Conservation (phyloP, 2,329 filamentous ascomycete species). For the Rugonectria rugulosa region DNA sequence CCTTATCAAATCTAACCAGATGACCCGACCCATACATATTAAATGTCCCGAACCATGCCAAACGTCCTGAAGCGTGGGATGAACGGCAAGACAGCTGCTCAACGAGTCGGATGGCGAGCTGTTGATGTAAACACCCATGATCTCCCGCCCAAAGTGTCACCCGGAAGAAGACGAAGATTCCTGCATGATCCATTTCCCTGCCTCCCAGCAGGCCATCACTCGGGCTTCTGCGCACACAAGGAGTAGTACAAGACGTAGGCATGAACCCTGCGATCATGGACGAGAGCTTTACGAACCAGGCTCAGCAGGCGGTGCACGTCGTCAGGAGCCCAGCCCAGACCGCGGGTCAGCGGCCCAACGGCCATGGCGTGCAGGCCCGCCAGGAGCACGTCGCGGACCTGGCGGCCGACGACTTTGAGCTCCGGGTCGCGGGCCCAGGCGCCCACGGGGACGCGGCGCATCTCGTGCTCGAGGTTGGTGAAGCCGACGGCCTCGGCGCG, state of each 20-base stretch:
- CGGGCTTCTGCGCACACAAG: slow-evolving; percentile 8
- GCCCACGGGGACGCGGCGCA: neutral
- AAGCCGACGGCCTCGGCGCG: neutral
- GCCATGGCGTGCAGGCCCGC: slow-evolving; percentile 40
- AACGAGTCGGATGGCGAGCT: too few relatives aligned
- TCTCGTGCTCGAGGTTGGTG: neutral
- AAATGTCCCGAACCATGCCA: too few relatives aligned
- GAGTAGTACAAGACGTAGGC: slow-evolving; percentile 7
- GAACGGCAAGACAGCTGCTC: too few relatives aligned
- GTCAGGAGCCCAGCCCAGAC: slow-evolving; percentile 39
- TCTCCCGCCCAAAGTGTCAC: too few relatives aligned
- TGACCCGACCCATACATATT: too few relatives aligned
- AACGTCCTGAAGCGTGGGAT: too few relatives aligned
- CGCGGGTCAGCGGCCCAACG: slow-evolving; percentile 42
- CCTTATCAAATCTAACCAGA: too few relatives aligned
- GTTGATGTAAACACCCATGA: too few relatives aligned
- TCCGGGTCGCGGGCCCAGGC: neutral
- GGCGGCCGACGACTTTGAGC: neutral
- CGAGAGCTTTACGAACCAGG: slow-evolving; percentile 37
- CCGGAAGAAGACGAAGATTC: neutral
- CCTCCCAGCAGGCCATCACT: neutral
- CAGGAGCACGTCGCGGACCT: slow-evolving; percentile 32
- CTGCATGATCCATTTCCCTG: neutral
- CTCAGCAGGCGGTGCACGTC: slow-evolving; percentile 42
- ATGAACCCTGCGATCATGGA: slow-evolving; percentile 33